A percentile compares a stretch with the other conserved stretches of the same genome.
Evolutionary conservation across 768 basidiomycete species (phyloP).

Genomic region (Rhizopogon roseolus): DNA sequence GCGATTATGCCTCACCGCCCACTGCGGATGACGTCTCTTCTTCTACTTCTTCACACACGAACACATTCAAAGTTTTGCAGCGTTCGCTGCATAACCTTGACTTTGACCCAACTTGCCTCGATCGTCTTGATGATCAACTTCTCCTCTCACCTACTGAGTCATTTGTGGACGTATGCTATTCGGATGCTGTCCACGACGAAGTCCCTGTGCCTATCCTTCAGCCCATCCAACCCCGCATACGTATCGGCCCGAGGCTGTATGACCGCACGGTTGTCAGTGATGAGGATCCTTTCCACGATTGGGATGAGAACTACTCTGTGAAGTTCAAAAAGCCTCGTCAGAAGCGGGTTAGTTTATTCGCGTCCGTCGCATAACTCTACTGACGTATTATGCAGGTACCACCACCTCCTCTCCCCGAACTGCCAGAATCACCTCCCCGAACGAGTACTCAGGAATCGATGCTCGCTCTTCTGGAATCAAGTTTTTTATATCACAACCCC

Average conservation of each 20-base stretch:
- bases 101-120: slow-evolving; percentile 36
- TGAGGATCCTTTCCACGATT: slow-evolving; percentile 29
- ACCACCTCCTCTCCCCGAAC: slow-evolving; percentile 23
- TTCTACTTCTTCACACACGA: slow-evolving; percentile 19
- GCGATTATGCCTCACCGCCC: slow-evolving; percentile 26
- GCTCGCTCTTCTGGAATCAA: slow-evolving; percentile 26
- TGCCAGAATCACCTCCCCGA: slow-evolving; percentile 9
- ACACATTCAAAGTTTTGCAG: slow-evolving; percentile 26
- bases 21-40: slow-evolving; percentile 22
- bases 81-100: slow-evolving; percentile 31
- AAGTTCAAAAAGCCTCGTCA: slow-evolving; percentile 3
- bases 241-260: slow-evolving; percentile 20
- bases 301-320: slow-evolving; percentile 31
- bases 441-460: slow-evolving; percentile 26
- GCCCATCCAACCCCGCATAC: slow-evolving; percentile 28
- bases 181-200: slow-evolving; percentile 33
- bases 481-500: slow-evolving; percentile 21
- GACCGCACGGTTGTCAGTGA: slow-evolving; percentile 30
- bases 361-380: not conserved
- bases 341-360: slow-evolving; percentile 18
- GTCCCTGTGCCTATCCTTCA: slow-evolving; percentile 22
- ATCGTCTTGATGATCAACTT: slow-evolving; percentile 38
- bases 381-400: slow-evolving; percentile 14
- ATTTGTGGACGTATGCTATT: slow-evolving; percentile 40
- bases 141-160: slow-evolving; percentile 34